phyloP scores from a whole-genome alignment of 2,329 filamentous ascomycete genomes.

The Botrytis fragariae region DNA sequence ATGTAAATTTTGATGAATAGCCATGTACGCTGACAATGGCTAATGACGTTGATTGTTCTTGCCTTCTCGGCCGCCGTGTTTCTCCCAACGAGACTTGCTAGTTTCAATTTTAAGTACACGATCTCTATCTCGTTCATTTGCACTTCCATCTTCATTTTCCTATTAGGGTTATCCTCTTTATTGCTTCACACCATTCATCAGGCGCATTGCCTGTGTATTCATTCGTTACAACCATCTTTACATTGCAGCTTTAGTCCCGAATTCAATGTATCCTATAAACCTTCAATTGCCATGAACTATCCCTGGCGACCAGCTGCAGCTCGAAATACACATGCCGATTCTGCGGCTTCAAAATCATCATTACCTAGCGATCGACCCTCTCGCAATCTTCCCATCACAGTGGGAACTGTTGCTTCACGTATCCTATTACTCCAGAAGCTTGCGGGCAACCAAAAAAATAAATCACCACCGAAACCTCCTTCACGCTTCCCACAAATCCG shows the following conservation, averaged over 20 bases:
- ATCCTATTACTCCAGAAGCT: slow-evolving; percentile 38
- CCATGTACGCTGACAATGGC: neutral
- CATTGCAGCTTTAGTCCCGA: neutral
- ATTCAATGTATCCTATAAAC: neutral
- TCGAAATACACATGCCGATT: slow-evolving; percentile 21
- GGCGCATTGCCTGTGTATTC: slow-evolving; percentile 10
- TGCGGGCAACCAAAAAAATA: slow-evolving; percentile 19
- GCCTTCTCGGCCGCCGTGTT: neutral
- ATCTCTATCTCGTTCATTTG: neutral
- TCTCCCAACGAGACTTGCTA: neutral
- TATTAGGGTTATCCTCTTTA: neutral
- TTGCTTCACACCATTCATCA: neutral
- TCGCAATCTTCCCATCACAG: slow-evolving; percentile 31
- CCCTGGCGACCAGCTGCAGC: slow-evolving; percentile 22
- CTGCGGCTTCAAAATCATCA: neutral
- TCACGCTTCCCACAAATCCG: slow-evolving; percentile 25
- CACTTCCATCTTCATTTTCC: slow-evolving; percentile 1
- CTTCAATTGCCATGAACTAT: slow-evolving; percentile 29
- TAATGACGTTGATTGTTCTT: slow-evolving; percentile 19
- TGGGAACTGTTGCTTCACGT: slow-evolving; percentile 40
- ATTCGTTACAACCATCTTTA: slow-evolving; percentile 15
- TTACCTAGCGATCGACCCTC: neutral
- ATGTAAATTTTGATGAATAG: neutral
- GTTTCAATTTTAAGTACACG: neutral
- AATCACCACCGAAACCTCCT: slow-evolving; percentile 17